Base-by-base conservation (phyloP, 2,329 filamentous ascomycete species). In the Dothistroma pini region DNA sequence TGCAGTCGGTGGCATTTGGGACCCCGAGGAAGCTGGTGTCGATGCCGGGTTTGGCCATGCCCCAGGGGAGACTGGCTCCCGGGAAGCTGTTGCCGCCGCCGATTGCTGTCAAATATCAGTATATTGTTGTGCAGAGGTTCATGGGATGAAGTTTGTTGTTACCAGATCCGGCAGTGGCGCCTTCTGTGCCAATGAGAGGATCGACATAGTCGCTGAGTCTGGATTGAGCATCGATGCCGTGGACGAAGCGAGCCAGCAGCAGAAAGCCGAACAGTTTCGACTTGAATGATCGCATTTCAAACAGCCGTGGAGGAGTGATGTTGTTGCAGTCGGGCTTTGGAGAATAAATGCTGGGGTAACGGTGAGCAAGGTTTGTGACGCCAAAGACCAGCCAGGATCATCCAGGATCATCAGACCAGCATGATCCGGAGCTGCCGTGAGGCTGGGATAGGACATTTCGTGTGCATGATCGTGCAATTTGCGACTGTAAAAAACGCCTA, bases 151-250 rank as follows among this genome's bases (percentile, higher is more conserved):
- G 19, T 22, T 14, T 6, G 2, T n/a, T 19, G 16, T 48, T 29
- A 47, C 65, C 66, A 8, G 72, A 71, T 2, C 78, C 78, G 4
- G 76, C 66, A 35, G 75, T 76, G 0, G 77, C 76, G 8, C 79
- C 79, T 64, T 80, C 78, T 0, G 78, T 78, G 7, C 79, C 79
- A 21, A 81, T 80, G 50, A 81, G 76, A 0, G 77, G 73, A 59
- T 81, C 79, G 9, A 81, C 79, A 70, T 75, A 76, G 22, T 50
- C 44, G 16, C 25, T 35, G 11, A 53, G 31, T 31, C 51, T 53
- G n/a, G 51, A 21, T 21, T 32, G 25, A n/a, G 31, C 25, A n/a
- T 21, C 35, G 25, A 31, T 35, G 25, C 22, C 19, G 31, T n/a
- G 19, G n/a, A 35, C n/a, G 41, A 44, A 19, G 14, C 41, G 1